Percentiles rank a stretch among this genome's conserved stretches.
phyloP scores from a whole-genome alignment of 768 basidiomycete species.

The Boletus tomentosulus region DNA sequence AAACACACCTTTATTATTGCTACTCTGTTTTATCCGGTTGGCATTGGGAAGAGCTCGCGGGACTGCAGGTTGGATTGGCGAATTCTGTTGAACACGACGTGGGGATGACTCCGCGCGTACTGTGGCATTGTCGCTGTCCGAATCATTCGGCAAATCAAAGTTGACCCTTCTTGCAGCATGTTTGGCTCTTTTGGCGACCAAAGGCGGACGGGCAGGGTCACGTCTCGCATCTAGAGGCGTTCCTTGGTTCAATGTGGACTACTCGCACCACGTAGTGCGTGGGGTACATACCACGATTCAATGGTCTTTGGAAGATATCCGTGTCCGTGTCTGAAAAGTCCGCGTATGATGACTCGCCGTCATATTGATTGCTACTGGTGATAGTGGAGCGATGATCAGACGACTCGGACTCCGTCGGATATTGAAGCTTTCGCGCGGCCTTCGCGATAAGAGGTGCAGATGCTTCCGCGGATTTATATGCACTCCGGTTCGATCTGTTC shows the following conservation, averaged over 20 bases:
- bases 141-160: constrained; percentile 9
- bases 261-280: neutral
- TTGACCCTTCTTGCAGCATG: constrained; percentile 7
- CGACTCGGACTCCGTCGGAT: neutral
- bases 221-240: constrained; percentile 4
- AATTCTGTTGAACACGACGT: constrained; percentile 1
- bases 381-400: constrained; percentile 3
- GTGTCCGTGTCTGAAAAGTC: constrained; percentile 17
- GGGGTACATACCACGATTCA: neutral
- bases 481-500: neutral
- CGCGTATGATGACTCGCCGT: constrained; percentile 7
- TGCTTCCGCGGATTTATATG: neutral
- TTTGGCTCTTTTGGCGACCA: neutral
- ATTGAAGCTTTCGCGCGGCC: constrained; percentile 15
- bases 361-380: neutral
- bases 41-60: neutral
- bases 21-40: neutral
- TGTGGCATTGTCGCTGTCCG: constrained; percentile 14
- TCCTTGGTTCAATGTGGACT: neutral
- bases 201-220: neutral
- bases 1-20: constrained; percentile 7
- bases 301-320: neutral
- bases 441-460: neutral
- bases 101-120: constrained; percentile 8
- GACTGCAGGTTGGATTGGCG: neutral